Evolutionary conservation across 495 filamentous ascomycete species (phyloP).

Genomic region (Xylaria scruposa): DNA sequence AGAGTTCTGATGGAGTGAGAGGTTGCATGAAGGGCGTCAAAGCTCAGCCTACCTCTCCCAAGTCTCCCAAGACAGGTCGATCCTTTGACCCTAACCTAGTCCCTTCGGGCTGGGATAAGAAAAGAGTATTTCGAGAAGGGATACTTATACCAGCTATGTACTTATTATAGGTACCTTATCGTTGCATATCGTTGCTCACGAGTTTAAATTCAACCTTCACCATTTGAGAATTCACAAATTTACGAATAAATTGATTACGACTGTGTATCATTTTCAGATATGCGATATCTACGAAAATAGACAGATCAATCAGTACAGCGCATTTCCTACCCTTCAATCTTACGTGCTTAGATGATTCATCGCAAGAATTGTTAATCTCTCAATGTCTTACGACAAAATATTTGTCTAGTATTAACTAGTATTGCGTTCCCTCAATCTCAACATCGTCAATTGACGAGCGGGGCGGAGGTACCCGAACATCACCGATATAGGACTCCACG

Average conservation of each 20-base stretch:
- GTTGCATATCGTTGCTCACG: background rate
- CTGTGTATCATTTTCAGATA: background rate
- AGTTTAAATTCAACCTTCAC: background rate
- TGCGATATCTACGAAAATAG: background rate
- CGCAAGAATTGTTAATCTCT: background rate
- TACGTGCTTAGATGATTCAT: background rate
- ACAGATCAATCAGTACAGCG: background rate
- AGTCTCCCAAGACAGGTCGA: background rate
- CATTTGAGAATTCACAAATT: background rate
- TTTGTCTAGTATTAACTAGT: background rate
- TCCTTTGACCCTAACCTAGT: too few relatives aligned
- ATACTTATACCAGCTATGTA: background rate
- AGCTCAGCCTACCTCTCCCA: background rate
- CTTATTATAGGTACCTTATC: background rate
- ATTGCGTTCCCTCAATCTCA: background rate
- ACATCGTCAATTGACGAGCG: background rate
- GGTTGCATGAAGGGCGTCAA: background rate
- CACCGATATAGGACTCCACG: slow-evolving; percentile 2
- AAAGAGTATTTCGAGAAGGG: background rate
- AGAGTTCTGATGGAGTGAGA: background rate
- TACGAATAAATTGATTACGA: background rate
- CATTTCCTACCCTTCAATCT: background rate
- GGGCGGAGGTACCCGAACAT: slow-evolving; percentile 12
- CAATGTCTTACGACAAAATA: background rate
- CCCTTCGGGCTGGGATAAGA: background rate